Conservation (phyloP, 2,329 filamentous ascomycete genomes). For the Aplosporella prunicola region DNA sequence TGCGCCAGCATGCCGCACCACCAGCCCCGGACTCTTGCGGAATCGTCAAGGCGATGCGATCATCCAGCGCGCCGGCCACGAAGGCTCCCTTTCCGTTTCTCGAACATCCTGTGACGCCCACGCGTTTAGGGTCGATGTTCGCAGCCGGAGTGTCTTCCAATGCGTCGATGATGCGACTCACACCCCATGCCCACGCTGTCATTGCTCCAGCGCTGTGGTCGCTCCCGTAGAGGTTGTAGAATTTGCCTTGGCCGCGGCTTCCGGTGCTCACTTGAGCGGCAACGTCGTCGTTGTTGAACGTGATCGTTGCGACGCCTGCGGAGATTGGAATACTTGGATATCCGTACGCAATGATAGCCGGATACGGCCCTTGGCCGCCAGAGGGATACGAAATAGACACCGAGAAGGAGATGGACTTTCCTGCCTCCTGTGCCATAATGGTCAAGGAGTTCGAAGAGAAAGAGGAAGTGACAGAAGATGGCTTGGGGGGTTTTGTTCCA, state of each 20-base stretch:
- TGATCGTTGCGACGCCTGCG: slow-evolving; percentile 46
- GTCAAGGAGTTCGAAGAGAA: slow-evolving; percentile 24
- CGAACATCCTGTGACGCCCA: slow-evolving; percentile 54
- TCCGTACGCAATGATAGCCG: slow-evolving; percentile 50
- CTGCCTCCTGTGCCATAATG: slow-evolving; percentile 25
- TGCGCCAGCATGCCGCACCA: slow-evolving; percentile 52
- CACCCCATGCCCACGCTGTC: slow-evolving; percentile 56
- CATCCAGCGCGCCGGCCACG: slow-evolving; percentile 49
- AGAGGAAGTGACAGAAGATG: slow-evolving; percentile 23
- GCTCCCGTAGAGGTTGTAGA: slow-evolving; percentile 51
- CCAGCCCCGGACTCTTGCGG: slow-evolving; percentile 55
- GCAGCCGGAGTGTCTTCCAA: slow-evolving; percentile 41
- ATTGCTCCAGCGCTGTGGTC: slow-evolving; percentile 48
- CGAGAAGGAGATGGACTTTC: slow-evolving; percentile 28
- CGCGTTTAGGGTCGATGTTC: slow-evolving; percentile 33
- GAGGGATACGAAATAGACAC: slow-evolving; percentile 29
- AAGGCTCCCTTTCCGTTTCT: slow-evolving; percentile 57
- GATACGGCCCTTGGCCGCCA: slow-evolving; percentile 40
- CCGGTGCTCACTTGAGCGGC: slow-evolving; percentile 37
- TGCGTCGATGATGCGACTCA: slow-evolving; percentile 51
- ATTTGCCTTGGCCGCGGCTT: slow-evolving; percentile 48
- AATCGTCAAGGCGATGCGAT: slow-evolving; percentile 51
- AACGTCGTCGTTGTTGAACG: slow-evolving; percentile 50
- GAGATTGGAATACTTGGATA: slow-evolving; percentile 48
- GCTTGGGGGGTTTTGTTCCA: slow-evolving; percentile 28